Conservation (phyloP, 2,329 filamentous ascomycete genomes). For the Aspergillus alliaceus region DNA sequence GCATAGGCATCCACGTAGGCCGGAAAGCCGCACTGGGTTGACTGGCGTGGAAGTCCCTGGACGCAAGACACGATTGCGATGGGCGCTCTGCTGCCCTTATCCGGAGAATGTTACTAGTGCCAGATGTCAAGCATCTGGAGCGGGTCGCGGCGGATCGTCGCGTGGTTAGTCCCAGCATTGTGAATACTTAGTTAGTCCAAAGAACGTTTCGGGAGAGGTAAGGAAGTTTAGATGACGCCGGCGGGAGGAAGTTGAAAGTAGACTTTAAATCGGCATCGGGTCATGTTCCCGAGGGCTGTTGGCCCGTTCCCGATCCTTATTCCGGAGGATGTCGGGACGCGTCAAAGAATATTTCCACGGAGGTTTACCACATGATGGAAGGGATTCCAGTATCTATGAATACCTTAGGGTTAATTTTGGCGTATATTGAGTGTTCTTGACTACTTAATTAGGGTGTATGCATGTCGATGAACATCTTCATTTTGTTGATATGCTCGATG, state of each 20-base stretch:
- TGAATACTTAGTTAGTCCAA: not conserved
- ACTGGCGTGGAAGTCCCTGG: conserved; percentile 30
- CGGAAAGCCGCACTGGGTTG: conserved; percentile 25
- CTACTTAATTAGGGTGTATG: no score
- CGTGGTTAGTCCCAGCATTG: conserved; percentile 21
- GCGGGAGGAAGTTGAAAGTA: not conserved
- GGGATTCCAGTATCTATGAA: no score
- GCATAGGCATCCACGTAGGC: conserved; percentile 52
- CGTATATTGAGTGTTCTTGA: not conserved
- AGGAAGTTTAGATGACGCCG: not conserved
- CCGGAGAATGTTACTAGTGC: conserved; percentile 9
- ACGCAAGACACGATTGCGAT: conserved; percentile 7
- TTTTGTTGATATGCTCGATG: not conserved
- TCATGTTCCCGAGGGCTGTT: conserved; percentile 21
- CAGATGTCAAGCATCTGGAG: conserved; percentile 20
- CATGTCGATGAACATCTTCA: no score
- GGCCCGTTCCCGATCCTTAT: conserved; percentile 12
- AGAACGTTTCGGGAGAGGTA: not conserved
- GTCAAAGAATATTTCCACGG: not conserved
- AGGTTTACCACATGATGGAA: not conserved
- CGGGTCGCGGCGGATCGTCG: conserved; percentile 16
- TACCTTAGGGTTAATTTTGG: not conserved
- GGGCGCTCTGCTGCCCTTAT: conserved; percentile 2
- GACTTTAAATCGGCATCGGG: conserved; percentile 7
- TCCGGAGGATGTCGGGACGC: conserved; percentile 29